Percentiles rank a stretch among this genome's conserved stretches.
Evolutionary conservation across 768 basidiomycete species (phyloP).

Genomic region (Termitomyces sp.): DNA sequence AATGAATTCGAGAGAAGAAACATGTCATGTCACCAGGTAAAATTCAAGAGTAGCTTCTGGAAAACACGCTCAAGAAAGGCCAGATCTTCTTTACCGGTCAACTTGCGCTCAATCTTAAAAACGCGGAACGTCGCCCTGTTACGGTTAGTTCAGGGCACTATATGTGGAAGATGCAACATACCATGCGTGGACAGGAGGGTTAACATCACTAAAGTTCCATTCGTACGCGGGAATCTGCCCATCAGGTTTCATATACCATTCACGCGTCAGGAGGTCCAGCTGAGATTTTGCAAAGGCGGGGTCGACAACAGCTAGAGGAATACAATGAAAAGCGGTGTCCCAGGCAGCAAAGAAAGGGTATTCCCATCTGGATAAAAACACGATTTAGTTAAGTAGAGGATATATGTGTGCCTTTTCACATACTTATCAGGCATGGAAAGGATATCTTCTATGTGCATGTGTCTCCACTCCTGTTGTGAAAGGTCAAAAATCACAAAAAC

Average conservation of each 20-base stretch:
- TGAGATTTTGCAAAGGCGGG: conserved; percentile 97
- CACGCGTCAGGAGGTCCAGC: conserved; percentile 90
- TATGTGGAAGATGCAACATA: conserved; percentile 23
- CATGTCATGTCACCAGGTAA: conserved; percentile 78
- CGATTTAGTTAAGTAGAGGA: conserved; percentile 1
- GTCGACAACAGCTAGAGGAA: conserved; percentile 95
- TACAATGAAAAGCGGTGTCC: conserved; percentile 99
- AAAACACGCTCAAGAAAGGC: conserved; percentile 96
- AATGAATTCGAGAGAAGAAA: not conserved
- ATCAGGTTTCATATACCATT: conserved; percentile 99
- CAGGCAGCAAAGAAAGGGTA: conserved; percentile 99
- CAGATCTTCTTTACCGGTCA: conserved; percentile 87
- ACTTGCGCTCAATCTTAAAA: conserved; percentile 98
- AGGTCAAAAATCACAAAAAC: not conserved
- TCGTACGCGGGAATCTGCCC: conserved; percentile 99
- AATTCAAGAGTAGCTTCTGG: conserved; percentile 95
- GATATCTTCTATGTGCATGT: conserved; percentile 93
- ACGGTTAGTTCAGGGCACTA: not conserved
- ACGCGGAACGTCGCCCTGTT: conserved; percentile 92
- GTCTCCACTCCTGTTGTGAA: conserved; percentile 78
- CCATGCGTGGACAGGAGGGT: conserved; percentile 99
- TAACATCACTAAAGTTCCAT: conserved; percentile 99
- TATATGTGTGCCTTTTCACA: conserved; percentile 16
- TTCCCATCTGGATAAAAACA: conserved; percentile 67
- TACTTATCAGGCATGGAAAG: conserved; percentile 99